Conservation (phyloP, 1,139 yeast genomes). For the Scheffersomyces stambukii region DNA sequence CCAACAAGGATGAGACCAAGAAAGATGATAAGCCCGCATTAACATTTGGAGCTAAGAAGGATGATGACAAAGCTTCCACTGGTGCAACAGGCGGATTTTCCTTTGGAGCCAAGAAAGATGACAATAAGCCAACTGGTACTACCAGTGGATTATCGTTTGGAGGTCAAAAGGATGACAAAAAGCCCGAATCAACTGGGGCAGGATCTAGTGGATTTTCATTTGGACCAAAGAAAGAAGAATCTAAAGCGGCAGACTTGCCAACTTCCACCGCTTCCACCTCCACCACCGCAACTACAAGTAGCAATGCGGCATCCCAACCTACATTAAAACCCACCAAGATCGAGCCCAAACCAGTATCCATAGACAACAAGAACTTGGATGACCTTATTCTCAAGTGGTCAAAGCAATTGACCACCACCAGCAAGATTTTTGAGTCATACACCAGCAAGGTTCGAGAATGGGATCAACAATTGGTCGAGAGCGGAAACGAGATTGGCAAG, state of each 20-base stretch:
- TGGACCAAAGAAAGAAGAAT: constrained; percentile 21
- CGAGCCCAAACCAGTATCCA: constrained; percentile 68
- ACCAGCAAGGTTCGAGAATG: constrained; percentile 73
- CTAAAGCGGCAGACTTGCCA: too few species aligned
- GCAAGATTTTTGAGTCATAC: constrained; percentile 72
- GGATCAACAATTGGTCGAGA: constrained; percentile 80
- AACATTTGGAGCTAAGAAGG: constrained; percentile 15
- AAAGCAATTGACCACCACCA: constrained; percentile 68
- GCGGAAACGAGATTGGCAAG: constrained; percentile 81
- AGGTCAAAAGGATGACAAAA: constrained; percentile 1
- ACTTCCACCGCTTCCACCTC: constrained; percentile 10
- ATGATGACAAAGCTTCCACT: constrained; percentile 13
- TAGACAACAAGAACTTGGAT: constrained; percentile 88
- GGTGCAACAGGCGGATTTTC: constrained; percentile 10
- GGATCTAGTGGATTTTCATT: constrained; percentile 19
- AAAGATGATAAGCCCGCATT: constrained; percentile 11
- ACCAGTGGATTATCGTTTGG: constrained; percentile 14
- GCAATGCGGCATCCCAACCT: constrained; percentile 19
- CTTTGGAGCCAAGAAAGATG: constrained; percentile 21
- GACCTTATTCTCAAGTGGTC: constrained; percentile 95
- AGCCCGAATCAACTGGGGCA: constrained; percentile 12
- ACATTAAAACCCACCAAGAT: constrained; percentile 44
- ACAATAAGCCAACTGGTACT: constrained; percentile 16
- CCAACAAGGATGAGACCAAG: constrained; percentile 15
- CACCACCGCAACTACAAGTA: constrained; percentile 7